Base-by-base conservation (phyloP, 2,329 filamentous ascomycete species). In the Ophiocordyceps polyrhachis-furcata region DNA sequence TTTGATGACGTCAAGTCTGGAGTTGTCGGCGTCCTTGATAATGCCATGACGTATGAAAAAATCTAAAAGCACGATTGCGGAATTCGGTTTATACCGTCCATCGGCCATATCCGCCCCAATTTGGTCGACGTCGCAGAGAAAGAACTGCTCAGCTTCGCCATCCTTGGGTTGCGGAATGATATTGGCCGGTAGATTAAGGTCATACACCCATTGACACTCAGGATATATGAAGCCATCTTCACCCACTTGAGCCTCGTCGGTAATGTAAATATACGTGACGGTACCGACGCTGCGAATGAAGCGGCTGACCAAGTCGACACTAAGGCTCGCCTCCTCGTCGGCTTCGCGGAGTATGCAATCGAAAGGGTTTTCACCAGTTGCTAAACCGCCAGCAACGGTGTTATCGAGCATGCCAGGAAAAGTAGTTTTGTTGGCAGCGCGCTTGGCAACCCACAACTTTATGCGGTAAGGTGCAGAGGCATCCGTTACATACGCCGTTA, bases 351-450 rank as follows among this genome's bases (percentile, higher is more conserved):
- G 71, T 44, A 94, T 65, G 58, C 82, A 86, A 56, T 89, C 86
- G 43, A 87, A 81, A 0, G 84, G 82, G 20, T 71, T 71, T 59
- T 95, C 88, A 14, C 80, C 82, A 0, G 84, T 83, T 58, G 81
- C 79, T 52, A 96, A 79, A 0, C 64, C 74, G n/a, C 74, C 74
- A 0, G 88, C 91, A 7, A 93, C 91, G 1, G 87, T 87, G 60
- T 96, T 98, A 62, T 98, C 91, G 51, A 98, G 69, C 73, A 95
- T 88, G n/a, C 82, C 74, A 0, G 82, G 81, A 57, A 89, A 98
- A 0, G 87, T 95, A 51, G 83, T 76, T 67, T 96, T 98, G 47
- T 68, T 74, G 43, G 68, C 69, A 13, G 87, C 75, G 11, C 91
- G 73, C 41, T 79, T 73, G 4, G 91, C 83, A 2, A 93, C 75